These are phyloP conservation scores for Centaurea solstitialis DNA, from an alignment of 129 eudicot species.

Conservation along the genomic window DNA sequence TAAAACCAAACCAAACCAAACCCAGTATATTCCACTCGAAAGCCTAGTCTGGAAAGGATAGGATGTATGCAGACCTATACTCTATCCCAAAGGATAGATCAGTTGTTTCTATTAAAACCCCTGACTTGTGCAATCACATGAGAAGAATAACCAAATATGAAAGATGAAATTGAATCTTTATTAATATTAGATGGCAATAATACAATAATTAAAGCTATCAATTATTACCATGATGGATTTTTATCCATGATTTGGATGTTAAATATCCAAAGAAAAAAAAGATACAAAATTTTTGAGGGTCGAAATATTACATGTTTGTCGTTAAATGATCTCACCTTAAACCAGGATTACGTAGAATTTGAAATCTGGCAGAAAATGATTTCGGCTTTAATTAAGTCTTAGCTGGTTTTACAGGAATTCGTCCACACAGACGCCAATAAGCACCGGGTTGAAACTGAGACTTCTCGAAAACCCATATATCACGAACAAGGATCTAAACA, in stretches of 20 bases:
- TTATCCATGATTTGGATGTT: conserved; percentile 16
- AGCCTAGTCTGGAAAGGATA: too few relatives aligned
- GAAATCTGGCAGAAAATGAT: neutral
- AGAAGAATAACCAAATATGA: neutral
- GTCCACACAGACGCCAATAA: conserved; percentile 94
- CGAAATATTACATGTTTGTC: conserved; percentile 14
- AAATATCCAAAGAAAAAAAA: neutral
- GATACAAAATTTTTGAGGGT: conserved; percentile 27
- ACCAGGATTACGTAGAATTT: neutral
- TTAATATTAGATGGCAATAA: neutral
- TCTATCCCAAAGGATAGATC: too few relatives aligned
- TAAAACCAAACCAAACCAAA: too few relatives aligned
- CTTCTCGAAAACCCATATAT: conserved; percentile 96
- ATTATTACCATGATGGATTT: conserved; percentile 4
- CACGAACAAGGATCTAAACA: conserved; percentile 78
- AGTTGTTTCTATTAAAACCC: too few relatives aligned
- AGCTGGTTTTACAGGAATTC: conserved; percentile 45
- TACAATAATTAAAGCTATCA: conserved; percentile 1
- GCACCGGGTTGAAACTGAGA: conserved; percentile 83
- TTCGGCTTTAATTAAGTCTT: neutral
- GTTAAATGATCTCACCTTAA: neutral
- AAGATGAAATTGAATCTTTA: conserved; percentile 2
- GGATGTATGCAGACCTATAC: too few relatives aligned
- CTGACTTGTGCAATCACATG: too few relatives aligned
- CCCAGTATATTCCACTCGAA: too few relatives aligned